These are phyloP conservation scores for Nakazawaea molendinolei DNA, from an alignment of 805 yeast species.

Conservation along the genomic window DNA sequence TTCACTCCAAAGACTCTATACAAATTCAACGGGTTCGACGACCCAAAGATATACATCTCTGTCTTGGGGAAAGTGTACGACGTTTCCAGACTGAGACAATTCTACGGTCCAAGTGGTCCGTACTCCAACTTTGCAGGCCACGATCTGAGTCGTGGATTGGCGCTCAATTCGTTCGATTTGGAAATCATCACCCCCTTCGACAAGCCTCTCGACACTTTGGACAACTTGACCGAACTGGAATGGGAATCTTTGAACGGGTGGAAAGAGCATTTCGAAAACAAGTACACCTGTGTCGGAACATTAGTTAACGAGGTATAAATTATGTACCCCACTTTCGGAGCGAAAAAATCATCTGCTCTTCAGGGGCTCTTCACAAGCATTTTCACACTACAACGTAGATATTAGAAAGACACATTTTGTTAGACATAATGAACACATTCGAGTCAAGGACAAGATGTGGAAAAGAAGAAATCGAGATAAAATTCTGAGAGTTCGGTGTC, in stretches of 20 bases:
- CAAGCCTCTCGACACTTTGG: slow-evolving; percentile 69
- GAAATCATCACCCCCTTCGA: slow-evolving; percentile 57
- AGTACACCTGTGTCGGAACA: slow-evolving; percentile 77
- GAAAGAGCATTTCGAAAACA: slow-evolving; percentile 75
- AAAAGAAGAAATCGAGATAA: no score
- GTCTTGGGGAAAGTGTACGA: slow-evolving; percentile 86
- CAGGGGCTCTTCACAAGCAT: no score
- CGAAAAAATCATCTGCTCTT: not conserved
- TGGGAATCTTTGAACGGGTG: slow-evolving; percentile 68
- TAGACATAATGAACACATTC: no score
- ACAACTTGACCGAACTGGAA: slow-evolving; percentile 56
- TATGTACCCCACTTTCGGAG: not conserved
- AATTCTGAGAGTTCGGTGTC: no score
- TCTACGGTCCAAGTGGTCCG: slow-evolving; percentile 96
- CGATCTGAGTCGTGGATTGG: slow-evolving; percentile 91
- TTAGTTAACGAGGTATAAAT: slow-evolving; percentile 45
- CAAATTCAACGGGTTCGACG: slow-evolving; percentile 75
- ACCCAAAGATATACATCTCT: slow-evolving; percentile 75
- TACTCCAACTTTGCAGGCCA: slow-evolving; percentile 93
- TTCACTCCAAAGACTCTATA: slow-evolving; percentile 74
- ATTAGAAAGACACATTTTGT: no score
- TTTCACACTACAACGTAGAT: no score
- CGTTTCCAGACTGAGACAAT: slow-evolving; percentile 69
- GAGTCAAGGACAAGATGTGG: no score
- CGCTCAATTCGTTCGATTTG: slow-evolving; percentile 76